phyloP scores from a whole-genome alignment of 2,329 filamentous ascomycete genomes.

The Diplodia mutila region DNA sequence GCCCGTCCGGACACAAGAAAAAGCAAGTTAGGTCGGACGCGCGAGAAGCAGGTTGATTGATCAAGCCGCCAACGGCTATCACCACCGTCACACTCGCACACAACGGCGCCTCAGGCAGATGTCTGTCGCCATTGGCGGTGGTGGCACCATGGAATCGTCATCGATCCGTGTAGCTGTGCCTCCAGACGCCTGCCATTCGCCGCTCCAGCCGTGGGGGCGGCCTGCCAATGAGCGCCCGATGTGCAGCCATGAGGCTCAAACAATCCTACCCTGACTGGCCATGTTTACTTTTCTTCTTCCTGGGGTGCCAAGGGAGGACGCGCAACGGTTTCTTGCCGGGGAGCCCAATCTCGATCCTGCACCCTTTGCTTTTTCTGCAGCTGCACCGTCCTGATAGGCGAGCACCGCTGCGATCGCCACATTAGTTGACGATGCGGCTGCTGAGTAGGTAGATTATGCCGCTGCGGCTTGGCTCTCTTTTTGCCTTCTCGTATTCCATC shows the following conservation, averaged over 20 bases:
- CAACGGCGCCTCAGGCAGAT: not conserved
- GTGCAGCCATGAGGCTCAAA: not conserved
- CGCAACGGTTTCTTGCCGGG: not conserved
- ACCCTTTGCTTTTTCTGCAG: not conserved
- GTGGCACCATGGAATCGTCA: conserved; percentile 1
- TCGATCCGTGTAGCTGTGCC: not conserved
- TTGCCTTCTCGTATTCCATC: conserved; percentile 10
- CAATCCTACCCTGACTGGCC: not conserved
- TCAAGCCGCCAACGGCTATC: conserved; percentile 17
- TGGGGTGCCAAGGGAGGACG: not conserved
- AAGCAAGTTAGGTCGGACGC: not conserved
- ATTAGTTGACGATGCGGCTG: not conserved
- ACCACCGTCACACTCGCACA: not conserved
- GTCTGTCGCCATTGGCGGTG: not conserved
- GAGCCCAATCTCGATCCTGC: conserved; percentile 3
- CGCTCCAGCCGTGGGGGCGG: not conserved
- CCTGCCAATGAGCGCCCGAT: not conserved
- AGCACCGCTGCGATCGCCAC: not conserved
- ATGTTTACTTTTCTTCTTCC: not conserved
- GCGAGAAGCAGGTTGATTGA: not conserved
- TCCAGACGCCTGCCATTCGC: conserved; percentile 3
- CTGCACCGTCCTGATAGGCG: not conserved
- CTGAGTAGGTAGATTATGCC: not conserved
- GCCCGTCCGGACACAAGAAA: not conserved
- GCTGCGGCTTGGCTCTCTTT: not conserved